Percentiles rank a stretch among this genome's conserved stretches.
phyloP scores from a whole-genome alignment of 2,329 filamentous ascomycete genomes.

The Diaporthe sp. region DNA sequence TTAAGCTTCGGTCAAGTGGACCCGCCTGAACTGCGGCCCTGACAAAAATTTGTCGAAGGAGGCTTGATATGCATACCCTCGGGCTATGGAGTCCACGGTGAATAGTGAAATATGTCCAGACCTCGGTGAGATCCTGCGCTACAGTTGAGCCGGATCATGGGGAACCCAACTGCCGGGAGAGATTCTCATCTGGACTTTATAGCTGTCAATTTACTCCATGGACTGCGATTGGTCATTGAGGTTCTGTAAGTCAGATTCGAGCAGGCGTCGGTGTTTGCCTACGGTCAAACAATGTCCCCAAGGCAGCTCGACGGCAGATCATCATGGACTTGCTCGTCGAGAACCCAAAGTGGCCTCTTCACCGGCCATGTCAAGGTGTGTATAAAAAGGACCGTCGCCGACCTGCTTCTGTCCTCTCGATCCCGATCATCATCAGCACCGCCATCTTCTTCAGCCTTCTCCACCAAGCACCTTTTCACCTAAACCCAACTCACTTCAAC shows the following conservation, averaged over 20 bases:
- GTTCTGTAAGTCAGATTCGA: background rate
- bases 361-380: background rate
- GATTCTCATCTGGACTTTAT: background rate
- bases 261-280: background rate
- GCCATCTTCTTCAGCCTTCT: background rate
- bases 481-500: background rate
- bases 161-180: background rate
- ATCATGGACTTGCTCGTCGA: background rate
- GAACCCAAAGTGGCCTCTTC: background rate
- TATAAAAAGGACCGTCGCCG: background rate
- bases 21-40: background rate
- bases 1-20: background rate
- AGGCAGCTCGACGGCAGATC: background rate
- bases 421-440: background rate
- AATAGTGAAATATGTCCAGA: background rate
- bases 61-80: background rate
- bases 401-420: background rate
- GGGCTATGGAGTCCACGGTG: background rate
- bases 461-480: background rate
- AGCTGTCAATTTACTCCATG: background rate
- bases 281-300: background rate
- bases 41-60: background rate
- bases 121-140: background rate
- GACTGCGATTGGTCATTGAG: conserved; percentile 13
- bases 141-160: background rate